Conservation (phyloP, 768 basidiomycete genomes). For the Leucocoprinus birnbaumii region DNA sequence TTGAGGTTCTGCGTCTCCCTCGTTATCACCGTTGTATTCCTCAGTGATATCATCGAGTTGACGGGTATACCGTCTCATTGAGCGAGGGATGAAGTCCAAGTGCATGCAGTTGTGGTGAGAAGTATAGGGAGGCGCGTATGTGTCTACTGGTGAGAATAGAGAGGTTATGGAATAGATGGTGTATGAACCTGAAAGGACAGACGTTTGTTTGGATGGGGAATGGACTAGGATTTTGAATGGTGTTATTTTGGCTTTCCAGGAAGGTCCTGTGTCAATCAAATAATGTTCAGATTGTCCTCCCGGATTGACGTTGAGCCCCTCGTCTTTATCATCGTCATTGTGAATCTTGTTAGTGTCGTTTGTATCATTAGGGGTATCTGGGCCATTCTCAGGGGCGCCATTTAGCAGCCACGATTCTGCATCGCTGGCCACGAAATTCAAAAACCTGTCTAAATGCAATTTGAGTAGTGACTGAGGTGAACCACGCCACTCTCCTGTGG, state of each 20-base stretch:
- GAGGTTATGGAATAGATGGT: conserved; percentile 79
- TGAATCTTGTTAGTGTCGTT: background rate
- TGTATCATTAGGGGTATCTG: background rate
- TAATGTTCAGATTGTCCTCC: conserved; percentile 58
- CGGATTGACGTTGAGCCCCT: background rate
- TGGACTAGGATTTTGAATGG: conserved; percentile 74
- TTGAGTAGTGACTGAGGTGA: conserved; percentile 65
- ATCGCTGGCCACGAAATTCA: conserved; percentile 78
- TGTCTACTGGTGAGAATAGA: conserved; percentile 40
- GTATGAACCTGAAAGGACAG: conserved; percentile 65
- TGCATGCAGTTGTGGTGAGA: conserved; percentile 7
- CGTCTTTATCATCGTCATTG: background rate
- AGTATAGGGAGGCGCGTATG: conserved; percentile 1
- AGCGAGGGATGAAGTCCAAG: conserved; percentile 16
- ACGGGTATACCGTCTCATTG: background rate
- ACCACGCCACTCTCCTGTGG: conserved; percentile 64
- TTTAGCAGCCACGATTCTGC: conserved; percentile 83
- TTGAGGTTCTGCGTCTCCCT: conserved; percentile 11
- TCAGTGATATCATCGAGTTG: conserved; percentile 7
- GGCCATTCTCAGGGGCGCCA: conserved; percentile 34
- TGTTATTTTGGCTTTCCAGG: conserved; percentile 74
- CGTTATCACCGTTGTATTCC: conserved; percentile 14
- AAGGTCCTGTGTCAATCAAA: conserved; percentile 65
- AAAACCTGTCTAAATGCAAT: conserved; percentile 84
- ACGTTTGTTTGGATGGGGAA: conserved; percentile 69